Percentiles rank a stretch among this genome's conserved stretches.
Evolutionary conservation across 208 protist genomes (phyloP).

Genomic region (Wallacemonas rigidus): DNA sequence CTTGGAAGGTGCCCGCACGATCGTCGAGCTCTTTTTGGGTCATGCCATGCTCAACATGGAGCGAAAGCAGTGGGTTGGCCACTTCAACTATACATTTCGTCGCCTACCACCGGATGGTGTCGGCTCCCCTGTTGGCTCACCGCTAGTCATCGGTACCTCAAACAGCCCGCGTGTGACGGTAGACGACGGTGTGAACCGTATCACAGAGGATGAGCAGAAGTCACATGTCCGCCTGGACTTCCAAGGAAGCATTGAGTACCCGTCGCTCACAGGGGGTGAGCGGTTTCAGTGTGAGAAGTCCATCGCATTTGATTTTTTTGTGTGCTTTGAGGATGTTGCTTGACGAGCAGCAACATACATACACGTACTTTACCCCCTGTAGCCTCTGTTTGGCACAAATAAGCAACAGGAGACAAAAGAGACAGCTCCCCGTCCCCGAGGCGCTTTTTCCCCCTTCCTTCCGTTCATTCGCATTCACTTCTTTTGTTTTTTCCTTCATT

Average conservation of each 20-base stretch:
- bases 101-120: background rate
- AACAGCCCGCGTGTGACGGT: background rate
- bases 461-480: background rate
- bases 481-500: background rate
- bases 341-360: background rate
- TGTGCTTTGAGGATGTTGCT: background rate
- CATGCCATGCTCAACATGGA: slow-evolving; percentile 26
- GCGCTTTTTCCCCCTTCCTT: background rate
- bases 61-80: slow-evolving; percentile 24
- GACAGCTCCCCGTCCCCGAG: background rate
- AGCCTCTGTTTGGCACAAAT: slow-evolving; percentile 2
- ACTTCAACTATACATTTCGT: slow-evolving; percentile 24
- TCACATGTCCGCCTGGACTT: slow-evolving; percentile 13
- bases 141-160: background rate
- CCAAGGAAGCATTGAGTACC: slow-evolving; percentile 11
- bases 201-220: background rate
- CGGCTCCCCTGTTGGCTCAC: slow-evolving; percentile 7
- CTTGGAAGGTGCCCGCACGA: slow-evolving; percentile 17
- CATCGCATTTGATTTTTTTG: slow-evolving; percentile 15
- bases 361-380: background rate
- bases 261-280: background rate
- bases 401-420: background rate
- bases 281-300: background rate
- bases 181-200: slow-evolving; percentile 1
- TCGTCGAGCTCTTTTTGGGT: slow-evolving; percentile 28